Evolutionary conservation across 2,329 filamentous ascomycete species (phyloP).

Genomic region (Botrytis elliptica): DNA sequence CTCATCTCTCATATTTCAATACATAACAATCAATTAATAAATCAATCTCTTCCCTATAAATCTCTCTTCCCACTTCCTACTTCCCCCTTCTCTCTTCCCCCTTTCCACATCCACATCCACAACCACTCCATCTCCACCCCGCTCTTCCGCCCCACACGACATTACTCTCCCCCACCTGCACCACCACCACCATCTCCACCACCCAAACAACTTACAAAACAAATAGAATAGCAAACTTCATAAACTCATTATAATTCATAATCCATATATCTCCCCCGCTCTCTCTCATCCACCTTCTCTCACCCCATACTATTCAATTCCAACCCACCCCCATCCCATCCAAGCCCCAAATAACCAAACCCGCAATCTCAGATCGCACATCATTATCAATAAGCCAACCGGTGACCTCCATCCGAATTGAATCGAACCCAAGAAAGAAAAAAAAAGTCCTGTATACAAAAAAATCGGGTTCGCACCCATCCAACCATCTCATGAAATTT

Average conservation of each 20-base stretch:
- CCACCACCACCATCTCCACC: background rate
- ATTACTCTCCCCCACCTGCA: background rate
- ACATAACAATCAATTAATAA: too few species aligned
- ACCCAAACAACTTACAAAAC: background rate
- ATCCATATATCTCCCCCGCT: background rate
- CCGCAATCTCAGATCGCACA: conserved; percentile 1
- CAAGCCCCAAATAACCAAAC: background rate
- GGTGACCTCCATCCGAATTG: background rate
- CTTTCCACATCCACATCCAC: too few species aligned
- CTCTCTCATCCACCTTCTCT: background rate
- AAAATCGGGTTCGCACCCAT: conserved; percentile 11
- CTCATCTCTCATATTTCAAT: too few species aligned
- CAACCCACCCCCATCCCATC: background rate
- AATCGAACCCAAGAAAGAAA: background rate
- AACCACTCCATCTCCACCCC: too few species aligned
- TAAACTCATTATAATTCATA: conserved; percentile 12
- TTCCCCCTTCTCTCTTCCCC: too few species aligned
- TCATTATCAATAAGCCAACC: background rate
- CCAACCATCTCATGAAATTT: background rate
- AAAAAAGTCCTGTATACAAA: background rate
- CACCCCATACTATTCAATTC: too few species aligned
- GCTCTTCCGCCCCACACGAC: background rate
- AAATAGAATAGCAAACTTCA: background rate
- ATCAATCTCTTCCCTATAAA: too few species aligned
- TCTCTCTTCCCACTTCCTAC: too few species aligned